Evolutionary conservation across 495 filamentous ascomycete genomes (phyloP).

Genomic region (Penicillium bovifimosum): DNA sequence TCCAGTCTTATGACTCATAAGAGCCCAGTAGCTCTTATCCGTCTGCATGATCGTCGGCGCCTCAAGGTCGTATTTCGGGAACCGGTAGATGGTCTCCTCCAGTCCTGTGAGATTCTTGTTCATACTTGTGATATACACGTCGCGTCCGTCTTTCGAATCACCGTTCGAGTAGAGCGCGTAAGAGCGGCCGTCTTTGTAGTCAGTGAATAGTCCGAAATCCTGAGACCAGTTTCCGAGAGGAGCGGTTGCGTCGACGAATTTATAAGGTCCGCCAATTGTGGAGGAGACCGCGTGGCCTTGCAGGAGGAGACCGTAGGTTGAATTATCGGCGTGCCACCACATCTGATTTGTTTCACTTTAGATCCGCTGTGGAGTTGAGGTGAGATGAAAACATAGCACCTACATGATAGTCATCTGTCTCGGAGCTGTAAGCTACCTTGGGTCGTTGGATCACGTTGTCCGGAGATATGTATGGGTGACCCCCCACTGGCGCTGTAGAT

Average conservation of each 20-base stretch:
- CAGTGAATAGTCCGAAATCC: constrained; percentile 25
- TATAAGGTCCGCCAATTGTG: constrained; percentile 17
- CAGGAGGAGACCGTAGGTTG: constrained; percentile 22
- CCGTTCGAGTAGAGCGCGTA: constrained; percentile 27
- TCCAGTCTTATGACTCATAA: constrained; percentile 29
- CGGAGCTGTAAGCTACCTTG: constrained; percentile 23
- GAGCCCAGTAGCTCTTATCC: constrained; percentile 22
- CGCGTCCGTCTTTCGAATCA: constrained; percentile 18
- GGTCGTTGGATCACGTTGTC: constrained; percentile 23
- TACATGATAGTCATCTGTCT: constrained; percentile 23
- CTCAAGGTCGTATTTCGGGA: constrained; percentile 25
- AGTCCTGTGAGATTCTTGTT: constrained; percentile 18
- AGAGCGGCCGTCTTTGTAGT: constrained; percentile 18
- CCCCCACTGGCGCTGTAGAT: constrained; percentile 15
- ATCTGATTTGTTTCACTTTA: constrained; percentile 9
- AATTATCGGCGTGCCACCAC: constrained; percentile 29
- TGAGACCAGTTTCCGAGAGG: constrained; percentile 30
- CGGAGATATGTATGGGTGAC: constrained; percentile 20
- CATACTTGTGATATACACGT: constrained; percentile 19
- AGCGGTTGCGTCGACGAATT: constrained; percentile 21
- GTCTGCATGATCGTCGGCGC: constrained; percentile 25
- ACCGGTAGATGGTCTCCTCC: constrained; percentile 18
- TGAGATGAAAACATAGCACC: background rate
- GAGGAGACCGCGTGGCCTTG: constrained; percentile 22
- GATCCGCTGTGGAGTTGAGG: no score